These are phyloP conservation scores for Ogataea hybrid DNA, from an alignment of 1,139 yeast species.

Conservation along the genomic window DNA sequence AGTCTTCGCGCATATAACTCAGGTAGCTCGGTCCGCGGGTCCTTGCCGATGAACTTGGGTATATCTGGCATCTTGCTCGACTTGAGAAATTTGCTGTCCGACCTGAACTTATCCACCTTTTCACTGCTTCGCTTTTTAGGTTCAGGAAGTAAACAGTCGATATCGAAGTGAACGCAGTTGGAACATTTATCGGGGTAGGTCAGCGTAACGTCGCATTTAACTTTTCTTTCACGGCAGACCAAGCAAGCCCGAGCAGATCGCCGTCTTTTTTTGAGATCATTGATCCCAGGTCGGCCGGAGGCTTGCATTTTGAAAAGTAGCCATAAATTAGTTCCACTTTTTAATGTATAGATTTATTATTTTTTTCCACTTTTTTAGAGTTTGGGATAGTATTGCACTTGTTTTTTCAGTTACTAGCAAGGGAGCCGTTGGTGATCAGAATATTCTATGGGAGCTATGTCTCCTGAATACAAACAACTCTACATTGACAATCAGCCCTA, in stretches of 20 bases:
- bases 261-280: conserved; percentile 38
- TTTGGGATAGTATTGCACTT: background rate
- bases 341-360: background rate
- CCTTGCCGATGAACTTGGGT: conserved; percentile 11
- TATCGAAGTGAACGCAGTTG: conserved; percentile 54
- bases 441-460: too few species aligned
- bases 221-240: conserved; percentile 56
- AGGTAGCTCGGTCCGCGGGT: conserved; percentile 18
- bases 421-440: too few species aligned
- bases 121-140: conserved; percentile 26
- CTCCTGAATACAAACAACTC: too few species aligned
- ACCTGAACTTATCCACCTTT: conserved; percentile 22
- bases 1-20: conserved; percentile 18
- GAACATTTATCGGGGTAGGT: conserved; percentile 49
- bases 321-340: background rate
- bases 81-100: conserved; percentile 1
- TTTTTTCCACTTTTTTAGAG: background rate
- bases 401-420: too few species aligned
- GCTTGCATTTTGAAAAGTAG: too few species aligned
- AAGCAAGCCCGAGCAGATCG: conserved; percentile 55
- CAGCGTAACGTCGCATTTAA: conserved; percentile 49
- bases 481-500: too few species aligned
- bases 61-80: background rate
- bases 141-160: conserved; percentile 49
- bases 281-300: background rate